phyloP scores from a whole-genome alignment of 306 rosid species.

The Lathyrus tuberosus region DNA sequence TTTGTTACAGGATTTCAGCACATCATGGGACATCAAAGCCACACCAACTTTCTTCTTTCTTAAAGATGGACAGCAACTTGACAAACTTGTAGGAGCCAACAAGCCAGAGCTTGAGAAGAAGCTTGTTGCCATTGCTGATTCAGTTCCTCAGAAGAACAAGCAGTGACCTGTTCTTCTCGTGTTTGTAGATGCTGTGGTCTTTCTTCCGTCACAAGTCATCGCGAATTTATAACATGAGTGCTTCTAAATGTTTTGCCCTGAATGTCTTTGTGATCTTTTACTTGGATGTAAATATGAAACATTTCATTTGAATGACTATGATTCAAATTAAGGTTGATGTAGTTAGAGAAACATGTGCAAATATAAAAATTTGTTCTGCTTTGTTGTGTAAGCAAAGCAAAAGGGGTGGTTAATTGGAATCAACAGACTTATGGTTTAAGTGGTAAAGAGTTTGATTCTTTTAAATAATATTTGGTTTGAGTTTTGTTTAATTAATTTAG shows the following conservation, averaged over 20 bases:
- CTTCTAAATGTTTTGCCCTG: slow-evolving; percentile 33
- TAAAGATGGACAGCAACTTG: slow-evolving; percentile 77
- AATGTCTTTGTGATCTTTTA: slow-evolving; percentile 10
- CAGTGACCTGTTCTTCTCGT: slow-evolving; percentile 38
- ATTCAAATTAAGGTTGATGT: slow-evolving; percentile 36
- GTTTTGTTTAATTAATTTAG: background rate
- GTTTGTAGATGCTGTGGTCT: background rate
- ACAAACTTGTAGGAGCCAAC: slow-evolving; percentile 98
- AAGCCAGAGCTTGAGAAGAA: slow-evolving; percentile 86
- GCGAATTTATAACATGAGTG: slow-evolving; percentile 14
- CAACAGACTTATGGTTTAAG: background rate
- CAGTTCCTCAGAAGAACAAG: slow-evolving; percentile 31
- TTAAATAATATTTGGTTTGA: background rate
- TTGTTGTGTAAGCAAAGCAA: slow-evolving; percentile 20
- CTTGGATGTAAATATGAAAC: slow-evolving; percentile 38
- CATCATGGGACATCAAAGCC: slow-evolving; percentile 96
- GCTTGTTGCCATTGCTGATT: slow-evolving; percentile 60
- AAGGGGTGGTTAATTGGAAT: background rate
- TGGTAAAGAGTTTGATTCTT: background rate
- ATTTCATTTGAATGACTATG: slow-evolving; percentile 21
- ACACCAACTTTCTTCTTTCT: slow-evolving; percentile 98
- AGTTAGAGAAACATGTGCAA: slow-evolving; percentile 32
- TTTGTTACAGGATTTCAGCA: slow-evolving; percentile 80
- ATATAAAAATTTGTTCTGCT: slow-evolving; percentile 25
- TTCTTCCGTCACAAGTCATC: slow-evolving; percentile 15